Percentiles rank a stretch among this genome's conserved stretches.
Evolutionary conservation across 2,329 filamentous ascomycete species (phyloP).

Genomic region (Beauveria brongniartii): DNA sequence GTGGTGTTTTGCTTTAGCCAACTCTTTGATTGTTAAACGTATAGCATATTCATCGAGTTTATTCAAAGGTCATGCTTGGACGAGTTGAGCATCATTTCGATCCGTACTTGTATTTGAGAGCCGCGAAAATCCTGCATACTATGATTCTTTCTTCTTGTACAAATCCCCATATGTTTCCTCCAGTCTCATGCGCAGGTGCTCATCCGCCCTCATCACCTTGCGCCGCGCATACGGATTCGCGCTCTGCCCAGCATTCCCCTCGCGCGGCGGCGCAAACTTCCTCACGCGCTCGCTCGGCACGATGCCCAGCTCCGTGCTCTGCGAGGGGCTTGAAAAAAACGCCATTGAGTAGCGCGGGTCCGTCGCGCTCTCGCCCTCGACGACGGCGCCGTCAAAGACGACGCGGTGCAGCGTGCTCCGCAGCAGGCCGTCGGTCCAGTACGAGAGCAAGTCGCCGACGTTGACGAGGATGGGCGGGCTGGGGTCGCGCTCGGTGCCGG

Average conservation of each 20-base stretch:
- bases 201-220: conserved; percentile 53
- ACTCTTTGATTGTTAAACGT: too few relatives aligned
- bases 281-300: conserved; percentile 54
- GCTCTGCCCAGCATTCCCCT: conserved; percentile 14
- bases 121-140: background rate
- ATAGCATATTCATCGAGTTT: too few relatives aligned
- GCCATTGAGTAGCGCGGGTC: conserved; percentile 57
- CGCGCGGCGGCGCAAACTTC: conserved; percentile 28
- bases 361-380: conserved; percentile 37
- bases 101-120: too few relatives aligned
- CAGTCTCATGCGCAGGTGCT: conserved; percentile 55
- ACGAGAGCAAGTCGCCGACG: conserved; percentile 61
- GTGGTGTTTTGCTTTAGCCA: background rate
- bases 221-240: conserved; percentile 42
- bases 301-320: conserved; percentile 41
- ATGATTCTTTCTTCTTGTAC: conserved; percentile 35
- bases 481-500: conserved; percentile 47
- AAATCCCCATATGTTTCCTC: conserved; percentile 49
- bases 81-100: too few relatives aligned
- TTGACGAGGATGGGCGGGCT: conserved; percentile 75
- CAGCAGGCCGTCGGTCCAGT: conserved; percentile 86
- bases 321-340: conserved; percentile 59
- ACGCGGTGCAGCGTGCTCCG: conserved; percentile 87
- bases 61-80: too few relatives aligned
- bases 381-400: conserved; percentile 47